phyloP scores from a whole-genome alignment of 441 rosid species.

The Aleurites moluccanus region DNA sequence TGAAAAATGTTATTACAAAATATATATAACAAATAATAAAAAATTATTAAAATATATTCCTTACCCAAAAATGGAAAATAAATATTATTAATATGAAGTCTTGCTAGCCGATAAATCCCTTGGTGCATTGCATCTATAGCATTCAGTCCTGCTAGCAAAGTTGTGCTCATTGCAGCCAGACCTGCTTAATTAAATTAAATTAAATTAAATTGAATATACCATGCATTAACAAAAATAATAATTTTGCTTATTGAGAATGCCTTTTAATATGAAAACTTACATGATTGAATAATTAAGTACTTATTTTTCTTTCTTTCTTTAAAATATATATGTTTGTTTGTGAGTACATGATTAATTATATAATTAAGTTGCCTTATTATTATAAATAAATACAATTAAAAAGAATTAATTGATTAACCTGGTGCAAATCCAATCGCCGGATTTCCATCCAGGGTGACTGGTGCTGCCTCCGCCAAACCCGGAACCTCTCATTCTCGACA shows the following conservation, averaged over 20 bases:
- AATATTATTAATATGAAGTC: slow-evolving; percentile 35
- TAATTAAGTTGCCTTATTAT: no score
- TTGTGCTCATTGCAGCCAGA: slow-evolving; percentile 73
- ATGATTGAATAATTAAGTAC: no score
- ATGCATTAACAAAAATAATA: not conserved
- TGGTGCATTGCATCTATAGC: slow-evolving; percentile 80
- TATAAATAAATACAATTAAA: no score
- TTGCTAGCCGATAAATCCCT: slow-evolving; percentile 43
- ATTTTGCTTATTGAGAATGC: no score
- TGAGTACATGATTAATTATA: no score
- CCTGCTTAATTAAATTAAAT: slow-evolving; percentile 31
- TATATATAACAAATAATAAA: no score
- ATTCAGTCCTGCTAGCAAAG: slow-evolving; percentile 77
- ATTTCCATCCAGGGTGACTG: slow-evolving; percentile 75
- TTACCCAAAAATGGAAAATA: slow-evolving; percentile 22
- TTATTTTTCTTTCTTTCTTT: no score
- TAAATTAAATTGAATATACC: not conserved
- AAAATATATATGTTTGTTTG: no score
- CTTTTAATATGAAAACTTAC: no score
- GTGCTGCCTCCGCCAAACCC: slow-evolving; percentile 40
- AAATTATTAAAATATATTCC: no score
- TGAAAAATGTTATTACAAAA: no score
- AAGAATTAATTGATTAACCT: slow-evolving; percentile 39
- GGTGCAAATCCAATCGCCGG: slow-evolving; percentile 95
- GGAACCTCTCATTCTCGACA: slow-evolving; percentile 49